Percentiles rank a stretch among this genome's conserved stretches.
These are phyloP conservation scores for Corchorus olitorius DNA, from an alignment of 345 rosid genomes.

Conservation along the genomic window DNA sequence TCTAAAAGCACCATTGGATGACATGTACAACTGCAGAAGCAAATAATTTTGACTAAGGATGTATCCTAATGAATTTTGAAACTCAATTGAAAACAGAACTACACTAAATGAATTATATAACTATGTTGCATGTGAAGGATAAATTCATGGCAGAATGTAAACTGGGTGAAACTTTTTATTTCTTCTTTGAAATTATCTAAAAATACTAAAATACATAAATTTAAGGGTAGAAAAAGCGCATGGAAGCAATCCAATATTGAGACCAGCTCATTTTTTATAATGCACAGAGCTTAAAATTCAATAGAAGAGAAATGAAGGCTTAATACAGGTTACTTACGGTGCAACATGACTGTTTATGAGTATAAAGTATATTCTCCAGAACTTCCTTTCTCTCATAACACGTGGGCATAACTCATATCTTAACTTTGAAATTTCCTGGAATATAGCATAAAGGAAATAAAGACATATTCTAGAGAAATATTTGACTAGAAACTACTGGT, in stretches of 20 bases:
- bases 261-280: neutral
- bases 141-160: neutral
- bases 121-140: neutral
- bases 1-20: neutral
- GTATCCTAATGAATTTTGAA: neutral
- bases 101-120: neutral
- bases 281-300: neutral
- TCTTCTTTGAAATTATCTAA: neutral
- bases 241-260: neutral
- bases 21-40: constrained; percentile 3
- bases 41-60: neutral
- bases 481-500: neutral
- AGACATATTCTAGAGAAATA: neutral
- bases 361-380: constrained; percentile 71
- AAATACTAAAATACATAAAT: neutral
- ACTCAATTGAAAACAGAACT: neutral
- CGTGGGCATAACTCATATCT: constrained; percentile 69
- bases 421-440: constrained; percentile 63
- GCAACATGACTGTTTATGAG: constrained; percentile 54
- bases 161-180: neutral
- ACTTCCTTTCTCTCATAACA: constrained; percentile 64
- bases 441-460: constrained; percentile 6
- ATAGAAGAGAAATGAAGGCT: constrained; percentile 12
- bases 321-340: constrained; percentile 38
- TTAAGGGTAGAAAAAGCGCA: neutral